Evolutionary conservation across 2,329 filamentous ascomycete genomes (phyloP).

Genomic region (Periconia macrospinosa): DNA sequence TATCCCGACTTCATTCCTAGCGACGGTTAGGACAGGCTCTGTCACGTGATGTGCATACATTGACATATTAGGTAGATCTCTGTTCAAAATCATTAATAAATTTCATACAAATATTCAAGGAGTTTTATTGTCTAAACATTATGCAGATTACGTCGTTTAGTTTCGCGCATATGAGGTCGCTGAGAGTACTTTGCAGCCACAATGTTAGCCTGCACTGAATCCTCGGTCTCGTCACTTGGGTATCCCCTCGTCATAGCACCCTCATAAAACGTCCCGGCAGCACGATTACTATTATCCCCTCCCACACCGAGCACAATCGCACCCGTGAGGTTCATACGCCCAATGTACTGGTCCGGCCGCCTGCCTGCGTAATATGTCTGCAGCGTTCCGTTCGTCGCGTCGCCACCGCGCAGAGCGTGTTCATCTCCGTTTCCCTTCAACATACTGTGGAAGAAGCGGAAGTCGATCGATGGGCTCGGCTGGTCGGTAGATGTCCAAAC

Average conservation of each 20-base stretch:
- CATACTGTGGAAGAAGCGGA: not conserved
- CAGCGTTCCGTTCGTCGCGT: not conserved
- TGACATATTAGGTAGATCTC: not conserved
- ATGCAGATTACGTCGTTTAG: too few species aligned
- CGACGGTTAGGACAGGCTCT: not conserved
- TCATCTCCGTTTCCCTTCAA: not conserved
- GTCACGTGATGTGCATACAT: too few species aligned
- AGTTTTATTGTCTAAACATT: too few species aligned
- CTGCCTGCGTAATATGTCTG: not conserved
- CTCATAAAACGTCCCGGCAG: constrained; percentile 67
- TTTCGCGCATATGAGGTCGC: too few species aligned
- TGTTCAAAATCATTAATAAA: too few species aligned
- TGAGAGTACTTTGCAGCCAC: constrained; percentile 59
- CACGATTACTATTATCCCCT: constrained; percentile 64
- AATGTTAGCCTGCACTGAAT: constrained; percentile 62
- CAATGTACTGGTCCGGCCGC: constrained; percentile 51
- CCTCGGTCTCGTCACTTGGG: constrained; percentile 61
- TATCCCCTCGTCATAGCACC: constrained; percentile 66
- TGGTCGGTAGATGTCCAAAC: not conserved
- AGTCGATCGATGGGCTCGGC: constrained; percentile 30
- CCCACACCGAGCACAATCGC: constrained; percentile 68
- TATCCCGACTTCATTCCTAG: constrained; percentile 28
- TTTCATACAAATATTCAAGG: too few species aligned
- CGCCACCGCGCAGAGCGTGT: not conserved
- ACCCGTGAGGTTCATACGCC: constrained; percentile 65